Base-by-base conservation (phyloP, 2,329 filamentous ascomycete species). In the Huntiella abstrusa region DNA sequence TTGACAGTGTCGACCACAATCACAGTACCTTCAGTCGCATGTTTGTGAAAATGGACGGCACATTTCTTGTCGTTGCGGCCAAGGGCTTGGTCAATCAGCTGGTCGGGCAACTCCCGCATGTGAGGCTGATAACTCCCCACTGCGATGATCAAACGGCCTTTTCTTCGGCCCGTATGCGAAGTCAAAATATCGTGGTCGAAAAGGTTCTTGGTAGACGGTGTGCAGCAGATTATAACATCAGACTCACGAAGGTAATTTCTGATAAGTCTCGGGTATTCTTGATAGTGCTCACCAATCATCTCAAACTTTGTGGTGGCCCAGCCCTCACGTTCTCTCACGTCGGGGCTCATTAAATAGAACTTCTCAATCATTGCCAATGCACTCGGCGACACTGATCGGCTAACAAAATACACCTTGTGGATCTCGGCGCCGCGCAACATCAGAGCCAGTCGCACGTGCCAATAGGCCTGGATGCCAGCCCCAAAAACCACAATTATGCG, bases 221-320 rank as follows among this genome's bases (percentile, higher is more conserved):
- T 94, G 53, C 84, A 93, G 63, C 84, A 88, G 63, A 93, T 91
- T 34, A 96, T 81, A 7, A 83, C 80, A 55, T 91, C 83, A 0
- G 83, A 75, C 6, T 73, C 73, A 34, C 75, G 66, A 43, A 95
- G 67, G 43, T 84, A 74, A 34, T 80, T 73, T 55, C 80, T 79
- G 33, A 86, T 61, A 15, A 91, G 64, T 1, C 83, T 61, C 5
- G 66, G 60, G 55, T 69, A 77, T 54, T 77, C 87, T 47, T 71
- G 75, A 53, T 88, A 88, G 1, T 71, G 68, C 0, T 77, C 77
- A 4, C 83, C 87, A 41, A 79, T 54, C 15, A 77, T 60, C 32
- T 73, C 73, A 55, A 91, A 87, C 53, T 83, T 78, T 19, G 77
- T 68, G 35, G 72, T 62, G 0, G 61, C 56, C 68, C 79, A 81